These are phyloP conservation scores for Debaryomyces subglobosus DNA, from an alignment of 1,139 yeast genomes.

Conservation along the genomic window DNA sequence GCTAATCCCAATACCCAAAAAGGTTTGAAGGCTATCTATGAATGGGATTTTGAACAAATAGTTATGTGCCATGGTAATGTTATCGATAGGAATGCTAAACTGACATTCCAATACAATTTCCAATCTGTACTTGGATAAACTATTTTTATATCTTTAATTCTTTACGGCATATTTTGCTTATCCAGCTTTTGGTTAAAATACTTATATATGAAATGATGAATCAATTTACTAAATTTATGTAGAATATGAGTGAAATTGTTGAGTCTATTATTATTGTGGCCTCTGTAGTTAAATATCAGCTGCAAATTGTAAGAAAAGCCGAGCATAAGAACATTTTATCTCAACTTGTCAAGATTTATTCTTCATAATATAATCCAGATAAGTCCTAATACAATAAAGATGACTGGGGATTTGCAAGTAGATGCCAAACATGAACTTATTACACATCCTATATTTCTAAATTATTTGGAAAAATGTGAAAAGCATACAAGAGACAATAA, in stretches of 20 bases:
- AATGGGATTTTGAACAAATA: constrained; percentile 53
- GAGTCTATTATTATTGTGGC: background rate
- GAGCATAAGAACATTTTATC: background rate
- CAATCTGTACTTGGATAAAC: background rate
- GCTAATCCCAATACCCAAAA: constrained; percentile 11
- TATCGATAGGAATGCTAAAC: constrained; percentile 47
- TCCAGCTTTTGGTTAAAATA: background rate
- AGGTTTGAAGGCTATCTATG: constrained; percentile 38
- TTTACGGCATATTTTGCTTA: too few species aligned
- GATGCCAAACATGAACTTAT: background rate
- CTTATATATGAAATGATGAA: background rate
- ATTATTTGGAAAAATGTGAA: constrained; percentile 2
- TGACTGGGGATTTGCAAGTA: background rate
- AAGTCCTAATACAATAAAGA: background rate
- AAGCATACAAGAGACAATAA: background rate
- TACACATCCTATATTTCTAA: background rate
- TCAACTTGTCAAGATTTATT: background rate
- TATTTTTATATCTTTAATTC: background rate
- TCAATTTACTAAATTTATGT: background rate
- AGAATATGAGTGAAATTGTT: background rate
- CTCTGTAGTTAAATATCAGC: background rate
- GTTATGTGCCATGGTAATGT: constrained; percentile 64
- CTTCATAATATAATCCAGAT: background rate
- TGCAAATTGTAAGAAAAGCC: background rate
- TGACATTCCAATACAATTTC: constrained; percentile 16